phyloP scores from a whole-genome alignment of 2,329 filamentous ascomycete species.

The Colletotrichum endophyticum region DNA sequence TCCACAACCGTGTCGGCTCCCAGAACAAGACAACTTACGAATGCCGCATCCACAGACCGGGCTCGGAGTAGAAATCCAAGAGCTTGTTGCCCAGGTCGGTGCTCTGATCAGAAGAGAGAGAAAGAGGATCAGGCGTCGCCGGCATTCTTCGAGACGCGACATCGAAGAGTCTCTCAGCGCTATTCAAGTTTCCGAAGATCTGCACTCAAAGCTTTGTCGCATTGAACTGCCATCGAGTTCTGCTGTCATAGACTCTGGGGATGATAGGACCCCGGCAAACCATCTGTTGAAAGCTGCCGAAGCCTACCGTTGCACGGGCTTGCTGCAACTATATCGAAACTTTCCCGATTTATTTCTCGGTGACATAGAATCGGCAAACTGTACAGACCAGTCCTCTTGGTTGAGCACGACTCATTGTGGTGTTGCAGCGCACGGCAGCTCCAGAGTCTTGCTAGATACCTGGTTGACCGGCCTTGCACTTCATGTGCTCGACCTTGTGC shows the following conservation, averaged over 20 bases:
- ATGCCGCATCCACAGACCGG: constrained; percentile 32
- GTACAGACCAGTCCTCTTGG: neutral
- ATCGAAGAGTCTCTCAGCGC: constrained; percentile 27
- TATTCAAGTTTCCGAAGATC: constrained; percentile 22
- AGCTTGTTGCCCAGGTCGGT: constrained; percentile 29
- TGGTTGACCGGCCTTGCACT: constrained; percentile 49
- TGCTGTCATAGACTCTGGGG: constrained; percentile 24
- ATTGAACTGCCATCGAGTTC: neutral
- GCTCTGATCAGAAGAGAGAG: constrained; percentile 26
- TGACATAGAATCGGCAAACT: constrained; percentile 18
- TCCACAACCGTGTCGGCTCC: neutral
- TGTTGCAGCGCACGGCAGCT: neutral
- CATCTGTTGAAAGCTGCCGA: constrained; percentile 30
- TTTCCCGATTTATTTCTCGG: constrained; percentile 44
- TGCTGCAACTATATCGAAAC: constrained; percentile 31
- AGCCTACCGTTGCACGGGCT: constrained; percentile 30
- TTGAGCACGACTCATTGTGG: neutral
- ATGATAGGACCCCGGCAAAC: constrained; percentile 26
- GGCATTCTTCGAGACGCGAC: constrained; percentile 26
- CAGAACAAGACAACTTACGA: neutral
- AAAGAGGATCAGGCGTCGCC: constrained; percentile 25
- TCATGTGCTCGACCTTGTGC: constrained; percentile 45
- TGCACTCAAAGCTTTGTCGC: constrained; percentile 19
- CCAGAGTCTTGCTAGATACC: constrained; percentile 26
- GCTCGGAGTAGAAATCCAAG: constrained; percentile 23